These are phyloP conservation scores for Annona squamosa DNA, from an alignment of 164 flowering plant species.

Conservation along the genomic window DNA sequence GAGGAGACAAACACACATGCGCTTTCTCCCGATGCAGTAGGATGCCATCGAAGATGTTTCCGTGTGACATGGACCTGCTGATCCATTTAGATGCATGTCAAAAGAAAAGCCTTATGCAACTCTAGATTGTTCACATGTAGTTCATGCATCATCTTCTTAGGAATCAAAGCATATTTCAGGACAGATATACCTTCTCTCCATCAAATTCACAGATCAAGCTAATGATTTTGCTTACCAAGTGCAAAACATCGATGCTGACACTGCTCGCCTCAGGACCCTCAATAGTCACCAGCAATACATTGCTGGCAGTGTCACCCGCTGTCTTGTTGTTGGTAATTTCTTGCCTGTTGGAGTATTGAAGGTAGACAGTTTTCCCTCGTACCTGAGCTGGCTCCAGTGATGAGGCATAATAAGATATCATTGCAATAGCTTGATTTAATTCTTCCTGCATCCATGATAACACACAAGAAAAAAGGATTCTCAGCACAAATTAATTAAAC, in stretches of 20 bases:
- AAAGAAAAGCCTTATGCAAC: slow-evolving; percentile 42
- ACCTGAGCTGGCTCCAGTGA: slow-evolving; percentile 98
- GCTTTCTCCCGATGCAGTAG: slow-evolving; percentile 90
- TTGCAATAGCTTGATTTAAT: slow-evolving; percentile 86
- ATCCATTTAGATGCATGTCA: slow-evolving; percentile 84
- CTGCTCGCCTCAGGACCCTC: slow-evolving; percentile 84
- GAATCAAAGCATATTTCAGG: slow-evolving; percentile 7
- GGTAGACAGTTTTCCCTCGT: slow-evolving; percentile 88
- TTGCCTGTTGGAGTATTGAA: slow-evolving; percentile 93
- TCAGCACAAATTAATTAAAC: background rate
- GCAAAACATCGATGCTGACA: slow-evolving; percentile 94
- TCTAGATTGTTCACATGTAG: slow-evolving; percentile 31
- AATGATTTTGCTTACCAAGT: slow-evolving; percentile 60
- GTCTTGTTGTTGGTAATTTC: slow-evolving; percentile 95
- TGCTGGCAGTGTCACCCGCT: slow-evolving; percentile 85
- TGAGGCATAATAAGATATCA: slow-evolving; percentile 93
- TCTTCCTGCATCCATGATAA: slow-evolving; percentile 43
- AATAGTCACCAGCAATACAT: slow-evolving; percentile 88
- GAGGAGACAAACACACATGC: slow-evolving; percentile 96
- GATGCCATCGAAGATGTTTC: slow-evolving; percentile 87
- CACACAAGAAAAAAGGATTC: background rate
- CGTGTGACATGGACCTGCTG: slow-evolving; percentile 90
- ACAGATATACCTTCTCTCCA: slow-evolving; percentile 17
- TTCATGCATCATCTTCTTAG: slow-evolving; percentile 10
- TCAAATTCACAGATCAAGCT: slow-evolving; percentile 5